Evolutionary conservation across 257 asterid species (phyloP).

Genomic region (Petunia axillaris): DNA sequence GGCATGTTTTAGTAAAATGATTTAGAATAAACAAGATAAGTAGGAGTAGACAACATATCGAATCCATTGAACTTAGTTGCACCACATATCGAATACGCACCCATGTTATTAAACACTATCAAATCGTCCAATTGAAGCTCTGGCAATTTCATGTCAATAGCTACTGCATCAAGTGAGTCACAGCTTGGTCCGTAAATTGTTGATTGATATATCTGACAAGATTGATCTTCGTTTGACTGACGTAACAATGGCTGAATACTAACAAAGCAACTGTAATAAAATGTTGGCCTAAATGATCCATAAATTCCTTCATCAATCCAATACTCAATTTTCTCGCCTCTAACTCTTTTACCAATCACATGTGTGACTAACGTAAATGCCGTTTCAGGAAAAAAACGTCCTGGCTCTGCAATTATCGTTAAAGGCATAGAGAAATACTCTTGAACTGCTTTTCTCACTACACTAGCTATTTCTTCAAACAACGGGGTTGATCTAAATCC

Average conservation of each 20-base stretch:
- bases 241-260: neutral
- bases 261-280: slow-evolving; percentile 19
- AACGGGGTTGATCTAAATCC: slow-evolving; percentile 17
- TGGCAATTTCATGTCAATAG: slow-evolving; percentile 19
- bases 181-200: slow-evolving; percentile 11
- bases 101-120: slow-evolving; percentile 31
- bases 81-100: slow-evolving; percentile 13
- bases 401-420: slow-evolving; percentile 19
- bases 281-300: slow-evolving; percentile 30
- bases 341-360: slow-evolving; percentile 26
- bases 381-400: slow-evolving; percentile 24
- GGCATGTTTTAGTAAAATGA: neutral
- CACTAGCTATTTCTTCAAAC: neutral
- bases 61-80: slow-evolving; percentile 28
- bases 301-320: slow-evolving; percentile 33
- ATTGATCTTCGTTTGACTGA: neutral
- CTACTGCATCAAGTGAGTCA: slow-evolving; percentile 23
- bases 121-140: slow-evolving; percentile 29
- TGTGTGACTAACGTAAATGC: slow-evolving; percentile 21
- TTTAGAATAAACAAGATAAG: neutral
- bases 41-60: slow-evolving; percentile 16
- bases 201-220: neutral
- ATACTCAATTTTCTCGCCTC: slow-evolving; percentile 28
- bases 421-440: neutral
- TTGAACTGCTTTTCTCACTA: neutral